These are phyloP conservation scores for Hypoxylon crocopeplum DNA, from an alignment of 495 filamentous ascomycete genomes.

Conservation along the genomic window DNA sequence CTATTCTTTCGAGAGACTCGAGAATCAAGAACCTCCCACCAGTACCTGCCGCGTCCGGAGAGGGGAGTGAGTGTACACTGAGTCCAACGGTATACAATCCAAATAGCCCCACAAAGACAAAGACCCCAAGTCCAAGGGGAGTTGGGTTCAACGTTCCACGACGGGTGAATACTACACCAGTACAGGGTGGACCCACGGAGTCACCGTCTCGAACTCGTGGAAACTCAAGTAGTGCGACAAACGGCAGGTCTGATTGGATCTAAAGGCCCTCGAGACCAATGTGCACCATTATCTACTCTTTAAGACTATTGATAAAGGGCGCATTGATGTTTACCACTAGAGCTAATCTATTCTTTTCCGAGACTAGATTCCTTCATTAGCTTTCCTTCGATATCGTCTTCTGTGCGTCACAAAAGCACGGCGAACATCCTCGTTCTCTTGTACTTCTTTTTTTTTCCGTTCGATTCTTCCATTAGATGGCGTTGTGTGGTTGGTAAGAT, in stretches of 20 bases:
- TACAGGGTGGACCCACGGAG: conserved; percentile 6
- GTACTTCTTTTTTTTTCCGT: conserved; percentile 16
- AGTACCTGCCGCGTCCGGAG: conserved; percentile 31
- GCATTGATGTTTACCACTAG: conserved; percentile 28
- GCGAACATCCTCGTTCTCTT: conserved; percentile 20
- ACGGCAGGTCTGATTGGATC: conserved; percentile 37
- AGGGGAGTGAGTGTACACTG: conserved; percentile 39
- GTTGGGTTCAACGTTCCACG: conserved; percentile 48
- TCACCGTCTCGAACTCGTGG: conserved; percentile 21
- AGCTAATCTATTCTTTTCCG: conserved; percentile 10
- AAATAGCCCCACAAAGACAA: conserved; percentile 48
- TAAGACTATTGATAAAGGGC: conserved; percentile 29
- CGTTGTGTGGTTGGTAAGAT: conserved; percentile 35
- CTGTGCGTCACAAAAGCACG: conserved; percentile 13
- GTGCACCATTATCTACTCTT: conserved; percentile 6
- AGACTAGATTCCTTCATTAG: conserved; percentile 19
- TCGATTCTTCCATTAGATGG: conserved; percentile 26
- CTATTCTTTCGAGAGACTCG: conserved; percentile 31
- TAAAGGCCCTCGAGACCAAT: conserved; percentile 8
- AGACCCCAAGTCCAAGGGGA: conserved; percentile 52
- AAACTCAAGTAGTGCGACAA: conserved; percentile 24
- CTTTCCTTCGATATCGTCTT: conserved; percentile 27
- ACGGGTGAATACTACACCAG: conserved; percentile 35
- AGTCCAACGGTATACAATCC: conserved; percentile 52
- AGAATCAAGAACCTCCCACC: conserved; percentile 49